Conservation (phyloP, 2,329 filamentous ascomycete species). For the Pestalotiopsis sp. region DNA sequence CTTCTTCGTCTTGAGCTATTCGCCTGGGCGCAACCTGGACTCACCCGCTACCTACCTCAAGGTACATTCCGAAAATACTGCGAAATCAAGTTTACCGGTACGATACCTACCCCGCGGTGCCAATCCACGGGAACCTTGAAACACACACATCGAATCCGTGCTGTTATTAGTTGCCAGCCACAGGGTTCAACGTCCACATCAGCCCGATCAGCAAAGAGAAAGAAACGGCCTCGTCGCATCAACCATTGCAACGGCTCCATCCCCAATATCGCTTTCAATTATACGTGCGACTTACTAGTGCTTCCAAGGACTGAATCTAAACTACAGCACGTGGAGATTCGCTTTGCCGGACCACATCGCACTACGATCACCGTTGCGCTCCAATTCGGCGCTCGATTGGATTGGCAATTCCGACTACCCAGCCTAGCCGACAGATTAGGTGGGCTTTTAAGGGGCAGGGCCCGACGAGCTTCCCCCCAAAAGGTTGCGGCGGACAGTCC, state of each 20-base stretch:
- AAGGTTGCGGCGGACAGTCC: neutral
- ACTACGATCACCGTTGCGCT: neutral
- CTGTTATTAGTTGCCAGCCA: neutral
- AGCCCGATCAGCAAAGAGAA: neutral
- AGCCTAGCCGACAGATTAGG: slow-evolving; percentile 1
- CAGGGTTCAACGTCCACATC: neutral
- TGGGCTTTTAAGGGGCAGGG: slow-evolving; percentile 8
- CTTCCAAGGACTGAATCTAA: neutral
- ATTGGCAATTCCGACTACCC: neutral
- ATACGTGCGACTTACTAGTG: neutral
- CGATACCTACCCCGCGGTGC: slow-evolving; percentile 3
- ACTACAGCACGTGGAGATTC: neutral
- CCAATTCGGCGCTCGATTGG: neutral
- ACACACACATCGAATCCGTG: neutral
- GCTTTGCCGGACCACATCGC: neutral
- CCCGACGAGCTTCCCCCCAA: slow-evolving; percentile 4
- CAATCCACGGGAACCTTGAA: neutral
- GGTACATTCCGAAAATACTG: neutral
- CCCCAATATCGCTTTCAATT: neutral
- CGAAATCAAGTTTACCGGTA: neutral
- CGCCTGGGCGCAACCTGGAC: neutral
- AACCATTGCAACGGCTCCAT: neutral
- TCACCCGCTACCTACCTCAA: neutral
- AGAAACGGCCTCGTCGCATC: neutral
- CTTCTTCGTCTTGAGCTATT: neutral